Evolutionary conservation across 1,284 basidiomycete genomes (phyloP).

Genomic region (Chiua sp.): DNA sequence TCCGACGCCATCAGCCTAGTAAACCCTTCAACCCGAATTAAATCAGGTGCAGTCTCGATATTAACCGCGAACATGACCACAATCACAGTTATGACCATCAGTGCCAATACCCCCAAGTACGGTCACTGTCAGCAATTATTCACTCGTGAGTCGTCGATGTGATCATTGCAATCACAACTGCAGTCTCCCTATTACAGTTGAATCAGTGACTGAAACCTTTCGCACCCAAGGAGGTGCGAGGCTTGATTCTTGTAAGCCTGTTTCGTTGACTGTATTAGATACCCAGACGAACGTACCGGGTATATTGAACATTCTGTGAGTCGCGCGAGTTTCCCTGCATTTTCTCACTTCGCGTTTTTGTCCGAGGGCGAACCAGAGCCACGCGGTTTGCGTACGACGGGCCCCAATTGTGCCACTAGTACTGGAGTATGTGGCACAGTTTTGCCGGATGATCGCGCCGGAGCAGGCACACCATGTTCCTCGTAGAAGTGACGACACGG

Average conservation of each 20-base stretch:
- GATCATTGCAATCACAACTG: conserved; percentile 50
- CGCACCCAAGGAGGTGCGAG: conserved; percentile 52
- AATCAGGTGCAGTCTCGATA: conserved; percentile 8
- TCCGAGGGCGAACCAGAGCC: conserved; percentile 43
- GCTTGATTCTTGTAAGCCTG: conserved; percentile 52
- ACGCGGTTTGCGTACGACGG: conserved; percentile 52
- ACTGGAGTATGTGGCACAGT: conserved; percentile 54
- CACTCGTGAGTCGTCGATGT: conserved; percentile 42
- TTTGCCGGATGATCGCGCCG: conserved; percentile 62
- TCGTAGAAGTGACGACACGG: conserved; percentile 59
- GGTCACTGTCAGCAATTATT: conserved; percentile 18
- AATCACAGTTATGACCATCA: conserved; percentile 10
- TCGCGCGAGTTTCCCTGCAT: conserved; percentile 9
- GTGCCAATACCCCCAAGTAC: conserved; percentile 8
- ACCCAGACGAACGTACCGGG: conserved; percentile 62
- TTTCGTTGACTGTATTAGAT: conserved; percentile 64
- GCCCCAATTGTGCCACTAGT: conserved; percentile 41
- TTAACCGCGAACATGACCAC: background rate
- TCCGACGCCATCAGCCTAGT: conserved; percentile 23
- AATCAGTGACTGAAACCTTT: conserved; percentile 47
- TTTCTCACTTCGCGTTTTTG: background rate
- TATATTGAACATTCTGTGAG: conserved; percentile 73
- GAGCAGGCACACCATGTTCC: conserved; percentile 66
- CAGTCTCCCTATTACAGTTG: conserved; percentile 42
- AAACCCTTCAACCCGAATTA: conserved; percentile 18